Percentiles rank a stretch among this genome's conserved stretches.
These are phyloP conservation scores for Sugiyamaella boreocaroliniensis DNA, from an alignment of 805 yeast genomes.

Conservation along the genomic window DNA sequence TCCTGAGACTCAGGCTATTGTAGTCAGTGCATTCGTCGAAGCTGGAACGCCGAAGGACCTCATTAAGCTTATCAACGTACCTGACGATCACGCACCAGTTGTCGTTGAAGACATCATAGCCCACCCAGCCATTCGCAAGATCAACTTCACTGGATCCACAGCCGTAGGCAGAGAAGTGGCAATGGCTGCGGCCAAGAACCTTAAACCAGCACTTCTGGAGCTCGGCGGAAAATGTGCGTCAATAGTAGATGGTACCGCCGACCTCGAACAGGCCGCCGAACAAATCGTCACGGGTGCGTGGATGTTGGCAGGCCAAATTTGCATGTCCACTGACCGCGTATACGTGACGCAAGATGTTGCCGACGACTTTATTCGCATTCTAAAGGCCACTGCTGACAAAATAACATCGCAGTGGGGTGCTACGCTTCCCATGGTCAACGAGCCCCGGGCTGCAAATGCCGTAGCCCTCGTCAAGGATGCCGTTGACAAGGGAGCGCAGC, in stretches of 20 bases:
- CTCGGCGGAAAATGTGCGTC: conserved; percentile 85
- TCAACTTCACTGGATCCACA: conserved; percentile 85
- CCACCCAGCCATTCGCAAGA: conserved; percentile 65
- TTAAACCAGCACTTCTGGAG: conserved; percentile 78
- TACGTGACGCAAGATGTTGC: conserved; percentile 65
- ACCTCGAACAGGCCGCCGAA: conserved; percentile 51
- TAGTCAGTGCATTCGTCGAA: conserved; percentile 56
- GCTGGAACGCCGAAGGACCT: conserved; percentile 83
- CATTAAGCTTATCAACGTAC: conserved; percentile 48
- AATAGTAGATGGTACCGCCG: conserved; percentile 67
- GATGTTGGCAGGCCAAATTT: conserved; percentile 79
- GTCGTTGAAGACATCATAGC: conserved; percentile 66
- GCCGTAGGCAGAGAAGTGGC: conserved; percentile 69
- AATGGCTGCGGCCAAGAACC: conserved; percentile 57
- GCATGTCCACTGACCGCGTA: conserved; percentile 79
- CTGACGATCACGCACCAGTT: conserved; percentile 36
- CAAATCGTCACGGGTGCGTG: conserved; percentile 60
- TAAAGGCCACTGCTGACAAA: conserved; percentile 22
- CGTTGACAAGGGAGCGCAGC: conserved; percentile 57
- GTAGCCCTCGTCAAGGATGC: conserved; percentile 46
- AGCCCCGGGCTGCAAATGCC: conserved; percentile 12
- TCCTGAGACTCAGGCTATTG: conserved; percentile 66
- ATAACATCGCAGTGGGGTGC: not conserved
- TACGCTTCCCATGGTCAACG: conserved; percentile 2
- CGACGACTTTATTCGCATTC: conserved; percentile 50